Evolutionary conservation across 805 yeast genomes (phyloP).

Genomic region (Hanseniaspora lachancei): DNA sequence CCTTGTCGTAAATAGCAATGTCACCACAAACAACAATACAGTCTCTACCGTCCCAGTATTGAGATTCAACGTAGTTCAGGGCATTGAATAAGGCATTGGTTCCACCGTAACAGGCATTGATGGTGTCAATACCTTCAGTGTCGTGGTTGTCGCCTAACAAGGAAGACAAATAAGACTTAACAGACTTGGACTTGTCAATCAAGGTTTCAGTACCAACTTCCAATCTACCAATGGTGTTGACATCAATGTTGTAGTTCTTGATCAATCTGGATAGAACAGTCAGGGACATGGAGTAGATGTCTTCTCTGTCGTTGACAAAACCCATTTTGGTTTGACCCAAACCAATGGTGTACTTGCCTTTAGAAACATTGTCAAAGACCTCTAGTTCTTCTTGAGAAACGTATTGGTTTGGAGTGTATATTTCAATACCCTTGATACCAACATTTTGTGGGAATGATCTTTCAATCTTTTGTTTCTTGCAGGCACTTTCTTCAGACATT

Average conservation of each 20-base stretch:
- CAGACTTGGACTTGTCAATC: slow-evolving; percentile 91
- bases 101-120: slow-evolving; percentile 98
- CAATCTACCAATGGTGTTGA: slow-evolving; percentile 72
- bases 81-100: slow-evolving; percentile 89
- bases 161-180: slow-evolving; percentile 90
- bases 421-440: slow-evolving; percentile 93
- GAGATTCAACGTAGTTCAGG: slow-evolving; percentile 89
- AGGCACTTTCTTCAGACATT: slow-evolving; percentile 8
- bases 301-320: slow-evolving; percentile 94
- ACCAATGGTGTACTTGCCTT: slow-evolving; percentile 96
- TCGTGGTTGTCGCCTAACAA: slow-evolving; percentile 79
- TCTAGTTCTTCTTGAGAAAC: slow-evolving; percentile 87
- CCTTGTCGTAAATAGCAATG: slow-evolving; percentile 92
- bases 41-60: slow-evolving; percentile 95
- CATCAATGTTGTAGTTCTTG: slow-evolving; percentile 70
- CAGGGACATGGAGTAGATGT: slow-evolving; percentile 83
- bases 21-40: slow-evolving; percentile 96
- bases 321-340: slow-evolving; percentile 98
- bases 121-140: slow-evolving; percentile 88
- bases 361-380: slow-evolving; percentile 66
- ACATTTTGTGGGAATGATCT: slow-evolving; percentile 50
- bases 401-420: slow-evolving; percentile 71
- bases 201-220: slow-evolving; percentile 98
- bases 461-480: slow-evolving; percentile 9
- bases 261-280: slow-evolving; percentile 73